Base-by-base conservation (phyloP, 2,329 filamentous ascomycete genomes). In the Hirsutella thompsonii region DNA sequence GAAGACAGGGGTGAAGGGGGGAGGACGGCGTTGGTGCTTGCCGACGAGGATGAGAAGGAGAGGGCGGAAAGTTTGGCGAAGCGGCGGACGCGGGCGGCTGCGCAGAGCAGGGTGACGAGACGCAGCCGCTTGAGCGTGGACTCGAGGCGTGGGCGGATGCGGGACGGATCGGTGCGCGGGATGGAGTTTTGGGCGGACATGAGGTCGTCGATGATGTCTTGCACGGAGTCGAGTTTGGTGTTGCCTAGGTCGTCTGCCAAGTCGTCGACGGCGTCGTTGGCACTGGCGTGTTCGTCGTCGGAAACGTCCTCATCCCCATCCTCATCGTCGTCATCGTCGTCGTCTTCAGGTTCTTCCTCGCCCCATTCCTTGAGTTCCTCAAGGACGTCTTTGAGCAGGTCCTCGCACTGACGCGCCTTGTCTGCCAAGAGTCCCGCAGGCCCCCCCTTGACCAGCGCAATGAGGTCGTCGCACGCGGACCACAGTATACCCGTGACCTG, bases 341-440 rank as follows among this genome's bases (percentile, higher is more conserved):
- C 78, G 1, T 77, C 77, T 3, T 76, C 74, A 0, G 73, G 70
- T 9, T 76, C 72, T 51, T 87, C 82, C 1, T 87, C 83, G 18
- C 81, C 78, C 87, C 89, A 95, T 51, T 90, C 86, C 56, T 87
- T 85, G 48, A 95, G 60, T 62, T 95, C 90, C 46, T 84, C 76
- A 49, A 93, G 74, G 0, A 87, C 83, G 63, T 95, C 90, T 50
- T 84, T 76, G 20, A 95, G 65, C 2, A 83, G 75, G 42, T 84
- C 84, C 33, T 78, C 68, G 61, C 81, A 85, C 56, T 88, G 72
- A 49, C 85, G 76, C 2, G 81, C 81, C 55, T 82, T 88, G 49
- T 72, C 68, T 0, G 83, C 70, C 37, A 90, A 70, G 43, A 88
- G 67, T 0, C 81, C 84, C 0, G 73, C 74, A 5, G 93, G 72